Evolutionary conservation across 2,329 filamentous ascomycete genomes (phyloP), one percentile per base, ranked within the genome.

Genomic region (Rutstroemia sp.): DNA sequence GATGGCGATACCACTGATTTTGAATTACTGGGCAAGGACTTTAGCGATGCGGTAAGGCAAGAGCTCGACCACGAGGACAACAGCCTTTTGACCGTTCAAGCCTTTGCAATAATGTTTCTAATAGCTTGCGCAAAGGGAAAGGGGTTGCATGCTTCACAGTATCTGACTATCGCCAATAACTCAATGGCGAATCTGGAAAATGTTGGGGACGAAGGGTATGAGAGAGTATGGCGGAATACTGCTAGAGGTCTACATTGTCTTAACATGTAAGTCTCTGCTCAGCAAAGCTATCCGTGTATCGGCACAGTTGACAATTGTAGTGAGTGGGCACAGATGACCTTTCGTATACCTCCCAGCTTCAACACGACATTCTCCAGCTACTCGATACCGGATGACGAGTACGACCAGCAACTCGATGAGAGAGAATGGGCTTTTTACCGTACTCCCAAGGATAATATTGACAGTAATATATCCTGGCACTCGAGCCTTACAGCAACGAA

Each of bases 321-420:
- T 58, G 68, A 70, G 58, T 71, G 69, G 69, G 63, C 67, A 27
- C 66, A 66, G 42, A 59, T 68, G 41, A 70, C 67, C 6, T 71
- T 67, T 45, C 64, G 68, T 39, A 56, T 60, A 9, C 63, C 69
- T 8, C 51, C 52, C 9, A 47, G 39, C 1, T 8, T 64, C 10
- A 53, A 48, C 5, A 49, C 58, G 19, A 41, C 53, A 18, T 14
- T 44, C 7, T 38, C 49, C 14, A 37, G 12, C 10, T 42, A 45
- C 21, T 21, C 14, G n/a, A 53, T 60, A 34, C 41, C 63, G 19
- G 41, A 47, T 14, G 25, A 59, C 16, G 61, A 64, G 25, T 51
- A 39, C n/a, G 46, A 55, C 18, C 7, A 30, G 2, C 48, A 51
- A 6, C 42, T 62, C 3, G 68, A 69, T 38, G 42, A 62, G 4